phyloP scores from a whole-genome alignment of 2,329 filamentous ascomycete species.

The Tolypocladium ovalisporum region DNA sequence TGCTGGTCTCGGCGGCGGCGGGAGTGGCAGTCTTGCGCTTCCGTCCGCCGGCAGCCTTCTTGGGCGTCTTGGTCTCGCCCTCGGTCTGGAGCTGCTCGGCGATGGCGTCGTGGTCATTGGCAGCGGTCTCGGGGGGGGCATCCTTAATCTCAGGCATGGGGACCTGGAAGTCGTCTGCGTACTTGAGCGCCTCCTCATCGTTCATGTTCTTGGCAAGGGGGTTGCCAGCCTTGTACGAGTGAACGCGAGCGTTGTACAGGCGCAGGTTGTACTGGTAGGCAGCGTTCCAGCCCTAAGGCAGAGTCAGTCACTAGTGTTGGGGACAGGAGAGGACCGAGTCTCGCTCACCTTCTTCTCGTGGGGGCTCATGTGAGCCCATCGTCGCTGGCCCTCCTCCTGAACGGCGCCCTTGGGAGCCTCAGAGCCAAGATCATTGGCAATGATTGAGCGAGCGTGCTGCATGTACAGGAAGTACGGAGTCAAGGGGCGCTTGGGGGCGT shows the following conservation, averaged over 20 bases:
- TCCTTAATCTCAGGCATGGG: conserved; percentile 39
- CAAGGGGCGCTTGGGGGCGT: conserved; percentile 85
- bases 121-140: conserved; percentile 16
- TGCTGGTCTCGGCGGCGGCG: conserved; percentile 16
- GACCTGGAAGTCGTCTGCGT: conserved; percentile 48
- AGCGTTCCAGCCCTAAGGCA: conserved; percentile 45
- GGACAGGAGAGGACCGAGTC: not conserved
- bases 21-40: conserved; percentile 48
- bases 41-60: conserved; percentile 38
- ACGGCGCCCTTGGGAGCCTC: conserved; percentile 75
- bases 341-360: conserved; percentile 46
- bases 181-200: conserved; percentile 48
- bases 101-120: conserved; percentile 44
- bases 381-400: conserved; percentile 72
- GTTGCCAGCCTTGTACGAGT: conserved; percentile 54
- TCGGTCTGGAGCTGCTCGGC: conserved; percentile 45
- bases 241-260: conserved; percentile 53
- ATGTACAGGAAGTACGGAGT: conserved; percentile 96
- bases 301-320: not conserved
- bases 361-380: conserved; percentile 71
- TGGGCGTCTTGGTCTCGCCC: conserved; percentile 44
- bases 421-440: conserved; percentile 67
- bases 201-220: conserved; percentile 46
- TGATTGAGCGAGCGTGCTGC: conserved; percentile 74
- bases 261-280: conserved; percentile 58